phyloP scores from a whole-genome alignment of 192 early-diverging fungal species.

The Obelidium mucronatum region DNA sequence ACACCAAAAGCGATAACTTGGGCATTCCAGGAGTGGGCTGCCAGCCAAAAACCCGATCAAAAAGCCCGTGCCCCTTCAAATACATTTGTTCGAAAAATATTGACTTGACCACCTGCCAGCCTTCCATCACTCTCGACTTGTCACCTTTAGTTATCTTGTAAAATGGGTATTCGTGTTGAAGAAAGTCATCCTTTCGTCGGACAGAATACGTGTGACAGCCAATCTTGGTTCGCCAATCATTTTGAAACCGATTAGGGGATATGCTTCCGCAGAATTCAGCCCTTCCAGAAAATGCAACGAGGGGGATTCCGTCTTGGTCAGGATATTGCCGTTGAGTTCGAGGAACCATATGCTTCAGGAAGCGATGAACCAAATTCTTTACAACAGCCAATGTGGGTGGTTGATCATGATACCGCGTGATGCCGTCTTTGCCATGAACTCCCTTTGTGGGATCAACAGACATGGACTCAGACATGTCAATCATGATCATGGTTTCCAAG shows the following conservation, averaged over 20 bases:
- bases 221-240: slow-evolving; percentile 27
- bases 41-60: slow-evolving; percentile 30
- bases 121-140: slow-evolving; percentile 10
- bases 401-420: slow-evolving; percentile 3
- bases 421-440: neutral
- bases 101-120: slow-evolving; percentile 5
- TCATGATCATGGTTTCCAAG: slow-evolving; percentile 17
- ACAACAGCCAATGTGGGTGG: slow-evolving; percentile 1
- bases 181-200: neutral
- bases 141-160: neutral
- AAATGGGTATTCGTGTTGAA: neutral
- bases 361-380: slow-evolving; percentile 2
- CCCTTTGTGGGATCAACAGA: neutral
- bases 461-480: slow-evolving; percentile 11
- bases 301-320: slow-evolving; percentile 25
- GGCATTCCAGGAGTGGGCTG: slow-evolving; percentile 38
- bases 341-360: slow-evolving; percentile 24
- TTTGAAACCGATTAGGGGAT: slow-evolving; percentile 15
- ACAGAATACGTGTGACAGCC: neutral
- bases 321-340: slow-evolving; percentile 22
- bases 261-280: slow-evolving; percentile 26
- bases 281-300: slow-evolving; percentile 21
- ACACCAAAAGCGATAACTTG: slow-evolving; percentile 34
- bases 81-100: slow-evolving; percentile 12
- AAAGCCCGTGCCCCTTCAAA: slow-evolving; percentile 27